Evolutionary conservation across 495 filamentous ascomycete species (phyloP).

Genomic region (Lasiosphaeris hirsuta): DNA sequence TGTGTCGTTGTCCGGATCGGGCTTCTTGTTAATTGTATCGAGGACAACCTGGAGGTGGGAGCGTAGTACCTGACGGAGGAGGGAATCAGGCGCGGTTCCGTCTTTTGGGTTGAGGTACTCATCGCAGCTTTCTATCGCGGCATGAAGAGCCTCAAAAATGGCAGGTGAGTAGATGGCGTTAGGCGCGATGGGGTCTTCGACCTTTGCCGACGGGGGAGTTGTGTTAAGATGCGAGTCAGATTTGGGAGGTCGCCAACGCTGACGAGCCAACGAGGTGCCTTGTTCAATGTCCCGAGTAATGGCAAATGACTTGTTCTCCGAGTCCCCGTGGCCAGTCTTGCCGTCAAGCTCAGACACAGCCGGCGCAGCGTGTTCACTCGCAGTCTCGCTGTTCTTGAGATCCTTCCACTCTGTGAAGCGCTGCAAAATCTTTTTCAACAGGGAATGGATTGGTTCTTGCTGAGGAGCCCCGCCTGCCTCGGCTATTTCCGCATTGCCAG

Average conservation of each 20-base stretch:
- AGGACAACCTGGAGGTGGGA: slow-evolving; percentile 25
- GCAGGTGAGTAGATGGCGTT: slow-evolving; percentile 16
- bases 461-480: neutral
- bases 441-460: neutral
- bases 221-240: neutral
- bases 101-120: slow-evolving; percentile 1
- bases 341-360: neutral
- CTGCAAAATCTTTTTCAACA: neutral
- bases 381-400: neutral
- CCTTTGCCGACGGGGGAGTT: neutral
- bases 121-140: slow-evolving; percentile 18
- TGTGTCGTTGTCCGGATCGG: neutral
- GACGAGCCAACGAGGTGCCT: neutral
- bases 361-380: neutral
- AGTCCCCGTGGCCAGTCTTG: neutral
- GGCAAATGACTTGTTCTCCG: neutral
- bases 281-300: neutral
- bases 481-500: neutral
- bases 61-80: slow-evolving; percentile 18
- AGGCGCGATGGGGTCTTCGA: slow-evolving; percentile 4
- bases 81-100: neutral
- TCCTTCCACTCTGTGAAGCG: slow-evolving; percentile 3
- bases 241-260: neutral
- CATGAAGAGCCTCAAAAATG: slow-evolving; percentile 18
- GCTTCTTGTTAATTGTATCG: slow-evolving; percentile 16